phyloP scores from a whole-genome alignment of 768 basidiomycete genomes.

The Paxillus involutus region DNA sequence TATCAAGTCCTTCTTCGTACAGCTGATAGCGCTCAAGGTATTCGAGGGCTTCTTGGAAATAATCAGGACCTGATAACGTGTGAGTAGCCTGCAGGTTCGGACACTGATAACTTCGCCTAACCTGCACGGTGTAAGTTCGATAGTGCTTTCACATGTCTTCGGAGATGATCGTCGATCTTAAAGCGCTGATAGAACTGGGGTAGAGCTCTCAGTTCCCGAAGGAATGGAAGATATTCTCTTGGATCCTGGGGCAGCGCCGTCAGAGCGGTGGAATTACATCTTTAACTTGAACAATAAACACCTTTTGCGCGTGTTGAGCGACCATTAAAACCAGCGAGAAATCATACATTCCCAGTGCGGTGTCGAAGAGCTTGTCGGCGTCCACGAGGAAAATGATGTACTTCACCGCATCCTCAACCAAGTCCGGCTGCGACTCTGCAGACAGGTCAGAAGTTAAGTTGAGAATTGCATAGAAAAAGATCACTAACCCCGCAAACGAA shows the following conservation, averaged over 20 bases:
- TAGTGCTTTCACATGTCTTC: slow-evolving; percentile 73
- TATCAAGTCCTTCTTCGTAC: slow-evolving; percentile 67
- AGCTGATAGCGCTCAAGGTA: slow-evolving; percentile 82
- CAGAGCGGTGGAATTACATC: slow-evolving; percentile 3
- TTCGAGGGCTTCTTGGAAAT: slow-evolving; percentile 75
- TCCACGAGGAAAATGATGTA: slow-evolving; percentile 98
- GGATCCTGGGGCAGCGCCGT: slow-evolving; percentile 69
- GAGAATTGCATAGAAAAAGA: not conserved
- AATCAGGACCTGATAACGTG: slow-evolving; percentile 49
- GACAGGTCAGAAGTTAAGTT: not conserved
- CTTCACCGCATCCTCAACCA: slow-evolving; percentile 96
- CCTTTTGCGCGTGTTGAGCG: slow-evolving; percentile 97
- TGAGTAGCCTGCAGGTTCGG: slow-evolving; percentile 2
- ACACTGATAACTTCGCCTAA: slow-evolving; percentile 21
- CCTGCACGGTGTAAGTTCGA: slow-evolving; percentile 74
- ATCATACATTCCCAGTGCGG: slow-evolving; percentile 98
- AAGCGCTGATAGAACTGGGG: slow-evolving; percentile 84
- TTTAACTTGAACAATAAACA: slow-evolving; percentile 28
- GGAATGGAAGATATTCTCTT: slow-evolving; percentile 95
- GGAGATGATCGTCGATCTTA: slow-evolving; percentile 90
- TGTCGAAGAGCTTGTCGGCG: slow-evolving; percentile 87
- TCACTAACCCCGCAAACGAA: slow-evolving; percentile 70
- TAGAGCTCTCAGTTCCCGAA: slow-evolving; percentile 76
- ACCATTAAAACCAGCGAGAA: slow-evolving; percentile 94
- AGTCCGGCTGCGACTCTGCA: slow-evolving; percentile 50